Evolutionary conservation across 108 stramenopile species (phyloP), one percentile per base, ranked within the genome.

Genomic region (Aurantiochytrium sp.): DNA sequence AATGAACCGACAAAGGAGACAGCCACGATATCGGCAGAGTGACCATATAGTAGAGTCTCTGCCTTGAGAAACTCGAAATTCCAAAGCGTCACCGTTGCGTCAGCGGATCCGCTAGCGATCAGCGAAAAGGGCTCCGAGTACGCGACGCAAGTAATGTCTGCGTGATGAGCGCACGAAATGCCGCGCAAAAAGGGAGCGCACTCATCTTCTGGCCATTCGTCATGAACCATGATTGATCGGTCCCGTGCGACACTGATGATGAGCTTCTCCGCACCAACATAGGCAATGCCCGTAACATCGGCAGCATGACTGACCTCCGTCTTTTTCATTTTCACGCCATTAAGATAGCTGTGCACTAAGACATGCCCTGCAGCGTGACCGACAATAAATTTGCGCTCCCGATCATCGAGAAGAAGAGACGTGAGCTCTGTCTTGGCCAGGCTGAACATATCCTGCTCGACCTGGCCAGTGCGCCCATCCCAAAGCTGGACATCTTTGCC

Each of bases 131-230:
- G 47, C 49, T 76, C 73, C 49, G 73, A 76, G 25, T 76, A 76
- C 8, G 44, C 44, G 21, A 76, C 73, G 49, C 73, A 76, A 21
- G 73, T 76, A 10, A 76, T 25, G 73, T 76, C 73, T 5, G 73
- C 44, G 21, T 44, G 47, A 51, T 76, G 73, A 16, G 73, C 73
- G 44, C 8, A 44, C 8, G 47, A 5, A 25, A 76, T 25, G 44
- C 47, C 44, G 18, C 73, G 73, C 5, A 76, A 43, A 76, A 76
- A 76, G 21, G 73, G 73, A 5, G 73, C 73, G 49, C n/a, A 49
- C 73, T 76, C 73, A 6, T 76, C 73, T 21, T 76, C 73, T 5
- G 73, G 73, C 73, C 73, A 76, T 14, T 76, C 73, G 49, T 76
- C 73, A 76, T 76, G 73, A 5, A 76, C 25, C 23, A 49, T 49